A percentile compares a stretch with the other conserved stretches of the same genome.
Conservation (phyloP, 192 early-diverging fungal genomes). For the Lunasporangiospora selenospora region DNA sequence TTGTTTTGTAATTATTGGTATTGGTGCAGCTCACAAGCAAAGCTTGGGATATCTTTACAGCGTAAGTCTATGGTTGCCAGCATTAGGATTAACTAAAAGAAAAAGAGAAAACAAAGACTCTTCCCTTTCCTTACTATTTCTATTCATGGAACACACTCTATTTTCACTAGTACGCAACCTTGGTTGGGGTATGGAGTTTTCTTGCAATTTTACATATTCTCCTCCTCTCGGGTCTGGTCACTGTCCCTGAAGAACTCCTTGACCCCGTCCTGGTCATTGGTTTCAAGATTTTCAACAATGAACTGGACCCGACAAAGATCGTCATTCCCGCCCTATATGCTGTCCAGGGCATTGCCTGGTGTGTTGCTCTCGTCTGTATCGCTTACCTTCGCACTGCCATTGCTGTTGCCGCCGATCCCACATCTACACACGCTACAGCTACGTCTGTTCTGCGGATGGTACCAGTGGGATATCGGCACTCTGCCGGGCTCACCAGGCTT, state of each 20-base stretch:
- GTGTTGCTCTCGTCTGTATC: constrained; percentile 12
- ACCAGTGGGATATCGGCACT: too few relatives aligned
- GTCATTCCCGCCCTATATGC: constrained; percentile 16
- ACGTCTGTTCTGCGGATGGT: too few relatives aligned
- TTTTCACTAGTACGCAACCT: constrained; percentile 20
- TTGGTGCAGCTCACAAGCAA: constrained; percentile 33
- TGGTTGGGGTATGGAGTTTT: constrained; percentile 20
- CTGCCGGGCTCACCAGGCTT: too few relatives aligned
- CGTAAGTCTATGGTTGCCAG: too few relatives aligned
- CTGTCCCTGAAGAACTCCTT: constrained; percentile 7
- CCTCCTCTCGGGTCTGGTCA: constrained; percentile 8
- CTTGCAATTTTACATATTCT: constrained; percentile 25
- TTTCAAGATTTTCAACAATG: constrained; percentile 13
- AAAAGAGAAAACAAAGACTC: too few relatives aligned
- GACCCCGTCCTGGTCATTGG: constrained; percentile 16
- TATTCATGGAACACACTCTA: too few relatives aligned
- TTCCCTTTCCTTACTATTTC: too few relatives aligned
- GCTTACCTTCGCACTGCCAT: constrained; percentile 1
- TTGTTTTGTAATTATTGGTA: constrained; percentile 23
- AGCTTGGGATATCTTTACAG: constrained; percentile 39
- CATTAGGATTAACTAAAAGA: too few relatives aligned
- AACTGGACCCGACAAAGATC: background rate
- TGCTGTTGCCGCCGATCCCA: background rate
- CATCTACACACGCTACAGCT: too few relatives aligned
- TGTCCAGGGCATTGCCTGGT: constrained; percentile 15